These are phyloP conservation scores for Xylaria arbuscula DNA, from an alignment of 2,329 filamentous ascomycete genomes.

Conservation along the genomic window DNA sequence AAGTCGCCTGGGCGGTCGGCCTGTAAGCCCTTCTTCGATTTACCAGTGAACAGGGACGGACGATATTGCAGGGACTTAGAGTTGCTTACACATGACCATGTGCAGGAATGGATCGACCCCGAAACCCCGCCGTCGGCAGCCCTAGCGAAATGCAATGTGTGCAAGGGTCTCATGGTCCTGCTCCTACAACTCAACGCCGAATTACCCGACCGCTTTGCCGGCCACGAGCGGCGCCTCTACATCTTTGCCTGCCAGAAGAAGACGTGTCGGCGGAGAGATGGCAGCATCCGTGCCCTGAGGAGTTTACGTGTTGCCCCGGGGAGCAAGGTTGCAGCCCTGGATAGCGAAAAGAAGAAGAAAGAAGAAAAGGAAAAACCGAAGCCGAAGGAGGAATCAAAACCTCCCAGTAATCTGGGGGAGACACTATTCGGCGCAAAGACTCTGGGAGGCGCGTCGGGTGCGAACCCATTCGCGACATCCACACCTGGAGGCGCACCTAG, in stretches of 20 bases:
- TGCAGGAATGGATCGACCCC: conserved; percentile 85
- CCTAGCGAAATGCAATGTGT: conserved; percentile 86
- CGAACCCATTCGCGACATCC: conserved; percentile 72
- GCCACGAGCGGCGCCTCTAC: conserved; percentile 88
- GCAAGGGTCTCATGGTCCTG: conserved; percentile 83
- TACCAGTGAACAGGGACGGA: background rate
- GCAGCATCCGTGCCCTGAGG: conserved; percentile 81
- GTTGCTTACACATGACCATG: conserved; percentile 37
- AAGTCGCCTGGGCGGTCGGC: conserved; percentile 86
- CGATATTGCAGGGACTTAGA: background rate
- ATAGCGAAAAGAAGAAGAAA: conserved; percentile 51
- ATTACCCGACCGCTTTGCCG: conserved; percentile 84
- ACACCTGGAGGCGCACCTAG: conserved; percentile 45
- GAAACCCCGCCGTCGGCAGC: conserved; percentile 76
- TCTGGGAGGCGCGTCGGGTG: conserved; percentile 49
- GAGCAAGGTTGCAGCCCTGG: conserved; percentile 42
- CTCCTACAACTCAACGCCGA: conserved; percentile 93
- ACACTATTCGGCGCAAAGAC: conserved; percentile 75
- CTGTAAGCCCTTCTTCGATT: conserved; percentile 67
- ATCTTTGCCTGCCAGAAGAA: conserved; percentile 84
- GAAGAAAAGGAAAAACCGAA: conserved; percentile 53
- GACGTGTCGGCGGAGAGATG: conserved; percentile 82
- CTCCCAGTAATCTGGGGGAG: conserved; percentile 67
- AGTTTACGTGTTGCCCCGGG: conserved; percentile 66
- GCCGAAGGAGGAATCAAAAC: conserved; percentile 50